Evolutionary conservation across 768 basidiomycete species (phyloP), one percentile per base, ranked within the genome.

Genomic region (Pleurotus salmoneostramineus): DNA sequence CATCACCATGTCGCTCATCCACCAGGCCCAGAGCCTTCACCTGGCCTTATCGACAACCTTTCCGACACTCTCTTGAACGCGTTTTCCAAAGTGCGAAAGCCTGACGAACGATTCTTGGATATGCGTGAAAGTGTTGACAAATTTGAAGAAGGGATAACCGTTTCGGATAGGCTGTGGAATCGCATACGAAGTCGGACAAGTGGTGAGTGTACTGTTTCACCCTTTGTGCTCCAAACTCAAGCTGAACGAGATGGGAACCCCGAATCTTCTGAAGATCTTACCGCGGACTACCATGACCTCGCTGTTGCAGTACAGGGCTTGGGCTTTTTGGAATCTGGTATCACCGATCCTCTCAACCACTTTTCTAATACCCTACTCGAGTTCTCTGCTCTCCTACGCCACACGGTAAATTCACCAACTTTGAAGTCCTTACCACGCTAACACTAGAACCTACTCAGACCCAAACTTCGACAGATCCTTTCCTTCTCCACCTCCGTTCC

Each of bases 251-350:
- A 88, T 74, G 87, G 86, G 70, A 80, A 85, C 72, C 80, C 80
- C 77, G 86, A 86, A 83, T 85, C 83, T 69, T 84, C 77, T 81
- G 83, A 88, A 97, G 97, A 99, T 82, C 85, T 99, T 49, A 91
- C 94, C 60, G 86, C 86, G 62, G 97, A 99, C 77, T 99, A 99
- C 72, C 94, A 98, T 69, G 97, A 98, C 73, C 78, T 98, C 62
- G 95, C 97, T 45, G 91, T 95, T 61, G 90, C 93, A 44, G 93
- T 97, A 48, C 96, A 98, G 70, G 96, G 95, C 51, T 83, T 99
- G 60, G 97, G 96, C 63, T 98, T 98, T 75, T 82, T 99, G 62
- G 97, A 99, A 72, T 93, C 92, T 61, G 97, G 97, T 40, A 99
- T 99, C 63, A 99, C 97, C 47, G 97, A 99, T 66, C 95, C 94